Base-by-base conservation (phyloP, 225 moss, liverwort and hornwort genomes). In the Neckera pumila region DNA sequence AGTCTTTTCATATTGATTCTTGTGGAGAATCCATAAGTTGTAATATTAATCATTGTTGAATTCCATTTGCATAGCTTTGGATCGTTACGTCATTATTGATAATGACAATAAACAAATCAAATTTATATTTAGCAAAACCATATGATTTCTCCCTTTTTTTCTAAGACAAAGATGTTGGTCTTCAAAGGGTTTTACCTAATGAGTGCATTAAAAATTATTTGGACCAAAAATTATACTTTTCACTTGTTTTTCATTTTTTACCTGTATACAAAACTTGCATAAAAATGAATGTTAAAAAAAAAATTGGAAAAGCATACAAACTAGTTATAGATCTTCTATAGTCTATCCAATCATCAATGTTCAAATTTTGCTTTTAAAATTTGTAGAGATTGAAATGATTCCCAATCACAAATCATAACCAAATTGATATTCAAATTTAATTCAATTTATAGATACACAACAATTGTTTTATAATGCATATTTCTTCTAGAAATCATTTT, bases 61-160 rank as follows among this genome's bases (percentile, higher is more conserved):
- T 73, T 74, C 47, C 13, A 51, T 76, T 21, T 12, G 12, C 12
- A 13, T 33, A 12, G 2, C 20, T 75, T 31, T 20, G 3, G 12
- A 49, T 1, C 3, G 1, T 20, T 51, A 8, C 21, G 3, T 8
- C 5, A 51, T 21, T 51, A 20, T 49, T 5, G 8, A 12, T 21
- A 33, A 76, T 12, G 13, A 20, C 1, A 8, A 21, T 3, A 12
- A 75, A 49, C 4, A 33, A 20, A 33, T 75, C 1, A 33, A 49
- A 75, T 12, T 49, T 49, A 31, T 10, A 31, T 49, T 31, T 51
- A 20, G 3, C 12, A 75, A 21, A 75, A 33, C 4, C 8, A 8
- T 12, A 49, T 0, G 3, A 75, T 21, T 21, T 20, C 5, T 0
- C 0, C 2, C 8, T 34, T 21, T 33, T 51, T 76, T 34, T 33